Evolutionary conservation across 192 early-diverging fungal genomes (phyloP).

Genomic region (Mortierella alpina): DNA sequence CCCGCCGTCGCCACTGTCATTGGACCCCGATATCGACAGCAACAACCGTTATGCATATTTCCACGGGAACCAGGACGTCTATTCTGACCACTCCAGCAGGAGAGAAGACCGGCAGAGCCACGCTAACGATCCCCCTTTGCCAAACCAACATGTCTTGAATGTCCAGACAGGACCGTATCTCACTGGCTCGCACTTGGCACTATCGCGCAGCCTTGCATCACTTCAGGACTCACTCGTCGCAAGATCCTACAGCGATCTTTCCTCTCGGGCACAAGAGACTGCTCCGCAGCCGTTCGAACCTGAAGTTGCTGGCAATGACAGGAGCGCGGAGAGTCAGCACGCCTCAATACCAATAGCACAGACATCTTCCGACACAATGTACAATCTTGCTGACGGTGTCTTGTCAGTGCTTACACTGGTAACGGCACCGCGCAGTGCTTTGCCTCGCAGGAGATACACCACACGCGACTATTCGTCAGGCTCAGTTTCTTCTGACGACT

Average conservation of each 20-base stretch:
- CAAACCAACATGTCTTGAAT: background rate
- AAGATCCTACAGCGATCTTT: background rate
- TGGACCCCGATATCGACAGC: conserved; percentile 5
- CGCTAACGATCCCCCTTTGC: background rate
- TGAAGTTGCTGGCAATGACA: too few relatives aligned
- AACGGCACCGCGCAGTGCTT: conserved; percentile 1
- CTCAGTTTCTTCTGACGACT: conserved; percentile 37
- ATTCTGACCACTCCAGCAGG: too few relatives aligned
- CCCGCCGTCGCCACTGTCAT: background rate
- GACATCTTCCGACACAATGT: background rate
- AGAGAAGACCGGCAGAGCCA: too few relatives aligned
- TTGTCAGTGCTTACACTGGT: conserved; percentile 1
- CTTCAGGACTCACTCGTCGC: conserved; percentile 10
- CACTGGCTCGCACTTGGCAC: conserved; percentile 9
- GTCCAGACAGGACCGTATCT: background rate
- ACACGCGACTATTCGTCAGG: conserved; percentile 46
- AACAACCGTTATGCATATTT: too few relatives aligned
- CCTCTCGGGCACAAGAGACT: background rate
- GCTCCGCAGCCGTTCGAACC: too few relatives aligned
- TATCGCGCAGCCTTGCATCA: conserved; percentile 14
- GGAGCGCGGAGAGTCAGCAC: background rate
- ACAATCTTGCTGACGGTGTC: background rate
- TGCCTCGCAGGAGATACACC: conserved; percentile 38
- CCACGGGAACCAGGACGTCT: too few relatives aligned
- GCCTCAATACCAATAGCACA: background rate